A percentile compares a stretch with the other conserved stretches of the same genome.
phyloP scores from a whole-genome alignment of 805 yeast species.

The Starmera pachycereana region DNA sequence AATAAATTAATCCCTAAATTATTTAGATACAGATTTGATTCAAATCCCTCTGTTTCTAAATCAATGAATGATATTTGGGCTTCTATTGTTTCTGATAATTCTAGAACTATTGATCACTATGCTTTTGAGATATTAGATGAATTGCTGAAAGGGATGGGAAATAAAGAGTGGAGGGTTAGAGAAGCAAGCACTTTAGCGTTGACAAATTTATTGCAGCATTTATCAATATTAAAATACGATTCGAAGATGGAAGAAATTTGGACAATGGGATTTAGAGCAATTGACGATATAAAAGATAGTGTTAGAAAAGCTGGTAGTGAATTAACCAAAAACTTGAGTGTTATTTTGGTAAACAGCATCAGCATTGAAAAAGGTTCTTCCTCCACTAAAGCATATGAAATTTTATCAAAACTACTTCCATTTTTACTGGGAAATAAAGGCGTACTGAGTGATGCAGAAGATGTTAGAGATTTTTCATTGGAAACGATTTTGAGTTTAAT shows the following conservation, averaged over 20 bases:
- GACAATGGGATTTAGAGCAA: slow-evolving; percentile 77
- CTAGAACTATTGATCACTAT: slow-evolving; percentile 41
- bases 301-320: slow-evolving; percentile 73
- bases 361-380: slow-evolving; percentile 33
- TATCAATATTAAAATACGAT: slow-evolving; percentile 40
- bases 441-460: slow-evolving; percentile 75
- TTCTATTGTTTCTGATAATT: slow-evolving; percentile 46
- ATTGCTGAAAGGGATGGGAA: slow-evolving; percentile 57
- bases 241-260: slow-evolving; percentile 56
- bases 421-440: slow-evolving; percentile 75
- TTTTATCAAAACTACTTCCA: slow-evolving; percentile 57
- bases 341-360: slow-evolving; percentile 47
- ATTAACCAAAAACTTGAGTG: slow-evolving; percentile 57
- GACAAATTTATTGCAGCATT: slow-evolving; percentile 56
- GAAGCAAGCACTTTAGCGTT: slow-evolving; percentile 76
- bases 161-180: slow-evolving; percentile 86
- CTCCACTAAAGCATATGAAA: slow-evolving; percentile 30
- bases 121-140: slow-evolving; percentile 55
- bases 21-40: slow-evolving; percentile 79
- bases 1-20: slow-evolving; percentile 67
- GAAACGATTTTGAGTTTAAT: slow-evolving; percentile 65
- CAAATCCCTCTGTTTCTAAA: slow-evolving; percentile 58
- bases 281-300: slow-evolving; percentile 93
- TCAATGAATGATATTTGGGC: slow-evolving; percentile 90
- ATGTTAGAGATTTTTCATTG: slow-evolving; percentile 66